Evolutionary conservation across 2,329 filamentous ascomycete species (phyloP).

Genomic region (Erysiphe pulchra): DNA sequence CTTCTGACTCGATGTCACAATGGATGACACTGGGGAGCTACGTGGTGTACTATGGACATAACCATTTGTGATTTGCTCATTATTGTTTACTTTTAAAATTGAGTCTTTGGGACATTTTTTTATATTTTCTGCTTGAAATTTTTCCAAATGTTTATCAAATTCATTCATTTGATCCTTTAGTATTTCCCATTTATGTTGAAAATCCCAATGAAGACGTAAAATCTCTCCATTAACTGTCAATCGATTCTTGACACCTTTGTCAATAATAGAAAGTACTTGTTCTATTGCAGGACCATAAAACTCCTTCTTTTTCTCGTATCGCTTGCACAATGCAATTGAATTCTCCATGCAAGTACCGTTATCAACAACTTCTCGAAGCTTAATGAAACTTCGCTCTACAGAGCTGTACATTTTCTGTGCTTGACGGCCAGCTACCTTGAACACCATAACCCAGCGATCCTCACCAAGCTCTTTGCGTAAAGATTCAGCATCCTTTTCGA

Average conservation of each 20-base stretch:
- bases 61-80: conserved; percentile 21
- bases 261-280: conserved; percentile 72
- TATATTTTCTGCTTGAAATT: conserved; percentile 34
- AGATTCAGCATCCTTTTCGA: conserved; percentile 76
- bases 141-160: conserved; percentile 50
- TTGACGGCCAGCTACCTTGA: conserved; percentile 73
- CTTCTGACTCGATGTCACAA: conserved; percentile 27
- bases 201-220: conserved; percentile 58
- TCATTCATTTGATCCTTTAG: conserved; percentile 54
- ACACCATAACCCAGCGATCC: conserved; percentile 88
- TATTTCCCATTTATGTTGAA: conserved; percentile 56
- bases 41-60: conserved; percentile 22
- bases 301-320: conserved; percentile 82
- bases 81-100: conserved; percentile 56
- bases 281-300: conserved; percentile 90
- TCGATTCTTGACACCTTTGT: conserved; percentile 86
- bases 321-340: conserved; percentile 44
- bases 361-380: conserved; percentile 60
- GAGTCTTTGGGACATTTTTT: conserved; percentile 70
- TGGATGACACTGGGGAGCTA: conserved; percentile 39
- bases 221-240: conserved; percentile 93
- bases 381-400: conserved; percentile 62
- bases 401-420: conserved; percentile 95
- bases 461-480: conserved; percentile 77
- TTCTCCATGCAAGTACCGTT: conserved; percentile 48